Percentiles rank a stretch among this genome's conserved stretches.
These are phyloP conservation scores for Neurospora sp. DNA, from an alignment of 495 filamentous ascomycete species.

Conservation along the genomic window DNA sequence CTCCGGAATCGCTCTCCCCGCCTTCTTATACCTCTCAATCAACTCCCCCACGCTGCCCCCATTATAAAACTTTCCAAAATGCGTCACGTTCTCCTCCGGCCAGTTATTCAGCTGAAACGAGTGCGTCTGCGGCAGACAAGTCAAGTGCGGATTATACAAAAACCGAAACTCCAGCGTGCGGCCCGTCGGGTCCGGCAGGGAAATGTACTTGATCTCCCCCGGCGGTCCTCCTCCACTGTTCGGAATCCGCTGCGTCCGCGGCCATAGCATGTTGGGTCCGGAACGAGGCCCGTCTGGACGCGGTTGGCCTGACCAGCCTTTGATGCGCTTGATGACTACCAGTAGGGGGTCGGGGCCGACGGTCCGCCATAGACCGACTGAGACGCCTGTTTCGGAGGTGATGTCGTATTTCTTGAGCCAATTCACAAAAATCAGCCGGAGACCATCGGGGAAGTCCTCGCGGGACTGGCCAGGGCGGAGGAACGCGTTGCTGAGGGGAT, in stretches of 20 bases:
- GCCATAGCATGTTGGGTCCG: no score
- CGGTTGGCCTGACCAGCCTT: neutral
- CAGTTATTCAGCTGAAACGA: slow-evolving; percentile 2
- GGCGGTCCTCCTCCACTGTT: fast-evolving
- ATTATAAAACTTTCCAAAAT: slow-evolving; percentile 15
- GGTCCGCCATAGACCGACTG: neutral
- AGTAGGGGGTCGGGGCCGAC: neutral
- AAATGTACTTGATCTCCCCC: neutral
- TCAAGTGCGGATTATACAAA: neutral
- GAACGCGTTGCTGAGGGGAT: neutral
- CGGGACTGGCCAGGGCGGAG: neutral
- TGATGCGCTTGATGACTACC: neutral
- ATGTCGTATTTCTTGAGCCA: neutral
- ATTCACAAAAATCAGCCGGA: neutral
- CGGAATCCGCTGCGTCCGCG: neutral
- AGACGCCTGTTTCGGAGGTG: neutral
- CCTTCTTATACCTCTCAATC: neutral
- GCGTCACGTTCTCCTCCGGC: neutral
- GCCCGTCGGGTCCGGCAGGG: fast-evolving
- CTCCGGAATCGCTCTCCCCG: neutral
- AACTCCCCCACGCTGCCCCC: slow-evolving; percentile 1
- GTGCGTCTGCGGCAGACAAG: neutral
- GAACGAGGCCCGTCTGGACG: neutral
- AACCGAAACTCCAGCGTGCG: neutral
- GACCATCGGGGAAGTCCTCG: neutral